Conservation (phyloP, 352 stramenopile genomes). For the Globisporangium lucens region DNA sequence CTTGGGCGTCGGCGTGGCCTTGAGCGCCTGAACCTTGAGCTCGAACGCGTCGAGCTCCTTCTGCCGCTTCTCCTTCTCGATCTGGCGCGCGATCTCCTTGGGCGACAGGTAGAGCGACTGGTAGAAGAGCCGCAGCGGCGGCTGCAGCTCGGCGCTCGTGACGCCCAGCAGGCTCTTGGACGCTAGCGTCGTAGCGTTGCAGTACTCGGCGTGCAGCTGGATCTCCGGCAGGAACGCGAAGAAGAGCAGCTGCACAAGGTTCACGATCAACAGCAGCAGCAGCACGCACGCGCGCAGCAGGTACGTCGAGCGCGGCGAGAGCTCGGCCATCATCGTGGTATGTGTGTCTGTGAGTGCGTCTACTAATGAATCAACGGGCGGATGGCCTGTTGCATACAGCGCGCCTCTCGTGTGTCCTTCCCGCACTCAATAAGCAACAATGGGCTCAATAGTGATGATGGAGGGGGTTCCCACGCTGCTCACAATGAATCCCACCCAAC, state of each 20-base stretch:
- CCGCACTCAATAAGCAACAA: neutral
- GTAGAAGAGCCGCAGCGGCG: conserved; percentile 71
- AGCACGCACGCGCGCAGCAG: conserved; percentile 68
- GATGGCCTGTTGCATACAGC: neutral
- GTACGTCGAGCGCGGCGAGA: conserved; percentile 40
- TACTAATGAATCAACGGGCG: conserved; percentile 1
- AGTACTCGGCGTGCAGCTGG: conserved; percentile 54
- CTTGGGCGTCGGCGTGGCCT: conserved; percentile 19
- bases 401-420: neutral
- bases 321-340: conserved; percentile 17
- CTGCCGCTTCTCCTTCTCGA: conserved; percentile 38
- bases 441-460: neutral
- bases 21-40: conserved; percentile 10
- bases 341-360: neutral
- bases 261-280: conserved; percentile 71
- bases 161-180: conserved; percentile 34
- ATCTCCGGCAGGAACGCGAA: conserved; percentile 73
- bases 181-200: conserved; percentile 49
- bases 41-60: conserved; percentile 28
- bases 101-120: conserved; percentile 76
- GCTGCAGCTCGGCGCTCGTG: conserved; percentile 47
- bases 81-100: conserved; percentile 40
- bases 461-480: neutral
- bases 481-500: neutral
- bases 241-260: conserved; percentile 67